Base-by-base conservation (phyloP, 768 basidiomycete species). In the Kwoniella newhampshirensis region DNA sequence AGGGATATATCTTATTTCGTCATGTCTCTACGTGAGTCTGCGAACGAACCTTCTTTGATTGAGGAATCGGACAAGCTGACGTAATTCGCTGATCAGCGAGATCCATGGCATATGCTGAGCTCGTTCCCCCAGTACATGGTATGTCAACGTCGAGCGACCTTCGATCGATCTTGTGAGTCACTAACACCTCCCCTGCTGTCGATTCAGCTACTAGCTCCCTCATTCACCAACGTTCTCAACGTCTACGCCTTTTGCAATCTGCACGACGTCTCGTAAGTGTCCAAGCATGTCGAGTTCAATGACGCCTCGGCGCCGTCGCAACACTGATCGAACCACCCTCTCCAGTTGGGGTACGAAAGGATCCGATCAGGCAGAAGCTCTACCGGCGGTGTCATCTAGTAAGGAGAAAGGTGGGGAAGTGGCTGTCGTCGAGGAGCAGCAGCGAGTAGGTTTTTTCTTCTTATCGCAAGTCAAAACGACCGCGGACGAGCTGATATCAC, bases 251-350 rank as follows among this genome's bases (percentile, higher is more conserved):
- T 71, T 40, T 70, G 71, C 41, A 76, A 77, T 43, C 49, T 75
- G 64, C 89, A 91, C 75, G 89, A 91, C 73, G 88, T 92, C 45
- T 87, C 87, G 32, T 82, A 82, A 89, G 91, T 91, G 59, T 92
- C 90, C n/a, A n/a, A n/a, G n/a, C n/a, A n/a, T n/a, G 27, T 65
- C 92, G 72, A 90, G 91, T 37, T 11, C 9, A n/a, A 9, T 11
- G 36, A n/a, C 36, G 11, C 36, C 36, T n/a, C n/a, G 36, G 36
- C 36, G n/a, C 36, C 36, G 36, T n/a, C 36, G 36, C 36, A 37
- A 9, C 11, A 11, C 36, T n/a, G n/a, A n/a, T n/a, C n/a, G n/a
- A n/a, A n/a, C n/a, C n/a, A n/a, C n/a, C 25, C 23, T 30, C 6
- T 1, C 49, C 20, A 64, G 62, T 9, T 75, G 74, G 67, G 69